Base-by-base conservation (phyloP, 2,329 filamentous ascomycete genomes). In the Alternaria infectoria region DNA sequence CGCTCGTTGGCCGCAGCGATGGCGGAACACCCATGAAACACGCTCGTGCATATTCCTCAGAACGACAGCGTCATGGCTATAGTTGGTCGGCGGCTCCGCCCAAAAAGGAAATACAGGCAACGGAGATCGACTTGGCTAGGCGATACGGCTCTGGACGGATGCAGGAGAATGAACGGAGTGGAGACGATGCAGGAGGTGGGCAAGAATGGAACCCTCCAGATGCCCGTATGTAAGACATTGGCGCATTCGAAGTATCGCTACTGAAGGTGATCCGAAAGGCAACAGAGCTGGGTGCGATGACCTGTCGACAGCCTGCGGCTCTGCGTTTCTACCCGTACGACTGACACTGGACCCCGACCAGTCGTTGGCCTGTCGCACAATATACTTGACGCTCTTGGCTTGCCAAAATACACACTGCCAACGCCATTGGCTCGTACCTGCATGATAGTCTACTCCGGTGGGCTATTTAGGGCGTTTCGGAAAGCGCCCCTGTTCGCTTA, bases 381-480 rank as follows among this genome's bases (percentile, higher is more conserved):
- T 67, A 36, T 62, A 65, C 40, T 67, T 69, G 65, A 68, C 65
- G 69, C 68, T 59, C 55, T 47, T 57, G 57, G 44, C 23, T 61
- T 40, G 36, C 58, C 57, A 46, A 36, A 30, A 44, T 66, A 67
- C 52, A 65, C 50, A 21, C 52, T 17, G 7, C 36, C n/a, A 8
- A 25, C 36, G 55, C 45, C 57, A 69, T 70, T 71, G 70, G 69
- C 52, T 47, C 23, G 70, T 69, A 61, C 61, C 65, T 71, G 75
- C 74, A 77, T 76, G 51, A 69, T 25, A 19, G 52, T 60, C 60
- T 59, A 57, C 62, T 57, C 65, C 69, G 63, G 65, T 64, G 59
- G 63, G 57, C 59, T 64, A 66, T 65, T 62, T 70, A 66, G 69
- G 46, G 70, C 65, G 76, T 78, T 78, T 77, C 74, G 76, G 67